Evolutionary conservation across 2,329 filamentous ascomycete genomes (phyloP).

Genomic region (Teratosphaeria pseudoeucalypti): DNA sequence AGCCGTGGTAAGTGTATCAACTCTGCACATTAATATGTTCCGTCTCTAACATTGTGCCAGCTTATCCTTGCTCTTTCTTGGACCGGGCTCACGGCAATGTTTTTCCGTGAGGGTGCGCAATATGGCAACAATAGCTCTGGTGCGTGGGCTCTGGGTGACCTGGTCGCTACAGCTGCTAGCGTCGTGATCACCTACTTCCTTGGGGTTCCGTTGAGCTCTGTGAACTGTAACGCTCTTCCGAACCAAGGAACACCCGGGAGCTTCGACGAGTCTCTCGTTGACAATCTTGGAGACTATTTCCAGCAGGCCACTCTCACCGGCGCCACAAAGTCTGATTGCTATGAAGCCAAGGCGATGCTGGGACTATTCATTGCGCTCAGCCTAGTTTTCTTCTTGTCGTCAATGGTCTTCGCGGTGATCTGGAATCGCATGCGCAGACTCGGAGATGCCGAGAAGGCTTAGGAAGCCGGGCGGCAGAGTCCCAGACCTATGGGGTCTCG

Average conservation of each 20-base stretch:
- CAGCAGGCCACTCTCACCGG: conserved; percentile 34
- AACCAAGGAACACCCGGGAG: background rate
- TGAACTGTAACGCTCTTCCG: background rate
- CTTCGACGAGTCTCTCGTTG: background rate
- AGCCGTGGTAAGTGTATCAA: background rate
- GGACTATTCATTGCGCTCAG: conserved; percentile 70
- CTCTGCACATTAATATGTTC: background rate
- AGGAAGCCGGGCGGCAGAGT: background rate
- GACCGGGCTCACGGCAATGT: background rate
- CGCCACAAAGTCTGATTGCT: conserved; percentile 57
- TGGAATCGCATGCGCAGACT: conserved; percentile 16
- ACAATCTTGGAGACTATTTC: background rate
- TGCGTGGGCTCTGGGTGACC: background rate
- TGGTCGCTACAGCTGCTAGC: background rate
- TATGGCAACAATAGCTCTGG: background rate
- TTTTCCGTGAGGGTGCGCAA: background rate
- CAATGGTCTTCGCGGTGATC: conserved; percentile 36
- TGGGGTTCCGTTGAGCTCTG: background rate
- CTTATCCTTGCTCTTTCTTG: background rate
- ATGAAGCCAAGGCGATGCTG: conserved; percentile 81
- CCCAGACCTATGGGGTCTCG: background rate
- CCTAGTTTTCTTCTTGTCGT: conserved; percentile 38
- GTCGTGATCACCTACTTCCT: background rate
- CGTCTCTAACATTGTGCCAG: background rate
- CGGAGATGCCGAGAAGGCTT: background rate